Conservation (phyloP, 1,284 basidiomycete genomes). For the Trichosporon sp. region DNA sequence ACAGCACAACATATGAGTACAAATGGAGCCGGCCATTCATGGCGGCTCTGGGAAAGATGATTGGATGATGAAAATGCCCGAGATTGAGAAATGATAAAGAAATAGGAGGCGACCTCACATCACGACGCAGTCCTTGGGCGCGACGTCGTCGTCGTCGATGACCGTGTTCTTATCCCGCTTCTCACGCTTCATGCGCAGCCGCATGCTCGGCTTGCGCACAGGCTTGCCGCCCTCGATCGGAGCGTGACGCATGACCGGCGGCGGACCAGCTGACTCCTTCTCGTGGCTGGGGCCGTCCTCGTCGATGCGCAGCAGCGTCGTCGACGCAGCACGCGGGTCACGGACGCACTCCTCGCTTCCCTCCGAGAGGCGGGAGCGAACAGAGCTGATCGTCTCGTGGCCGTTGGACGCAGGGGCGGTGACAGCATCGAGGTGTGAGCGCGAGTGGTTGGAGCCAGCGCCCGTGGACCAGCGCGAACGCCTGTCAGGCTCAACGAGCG, state of each 20-base stretch:
- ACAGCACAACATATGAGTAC: conserved; percentile 3
- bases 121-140: not conserved
- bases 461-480: conserved; percentile 7
- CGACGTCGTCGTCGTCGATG: conserved; percentile 2
- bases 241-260: conserved; percentile 6
- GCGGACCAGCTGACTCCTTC: not conserved
- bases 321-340: conserved; percentile 11
- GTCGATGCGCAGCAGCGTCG: conserved; percentile 20
- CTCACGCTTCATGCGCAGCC: not conserved
- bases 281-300: conserved; percentile 17
- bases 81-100: not conserved
- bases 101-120: not conserved
- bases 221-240: conserved; percentile 9
- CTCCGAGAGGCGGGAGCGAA: conserved; percentile 17
- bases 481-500: conserved; percentile 10
- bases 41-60: not conserved
- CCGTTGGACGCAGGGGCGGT: not conserved
- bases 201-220: conserved; percentile 3
- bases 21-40: not conserved
- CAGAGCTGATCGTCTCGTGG: conserved; percentile 7
- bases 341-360: conserved; percentile 14
- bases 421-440: not conserved
- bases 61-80: not conserved
- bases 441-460: conserved; percentile 5
- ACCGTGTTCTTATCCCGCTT: not conserved